Evolutionary conservation across 768 basidiomycete genomes (phyloP), one percentile per base, ranked within the genome.

Genomic region (Collybia sordida): DNA sequence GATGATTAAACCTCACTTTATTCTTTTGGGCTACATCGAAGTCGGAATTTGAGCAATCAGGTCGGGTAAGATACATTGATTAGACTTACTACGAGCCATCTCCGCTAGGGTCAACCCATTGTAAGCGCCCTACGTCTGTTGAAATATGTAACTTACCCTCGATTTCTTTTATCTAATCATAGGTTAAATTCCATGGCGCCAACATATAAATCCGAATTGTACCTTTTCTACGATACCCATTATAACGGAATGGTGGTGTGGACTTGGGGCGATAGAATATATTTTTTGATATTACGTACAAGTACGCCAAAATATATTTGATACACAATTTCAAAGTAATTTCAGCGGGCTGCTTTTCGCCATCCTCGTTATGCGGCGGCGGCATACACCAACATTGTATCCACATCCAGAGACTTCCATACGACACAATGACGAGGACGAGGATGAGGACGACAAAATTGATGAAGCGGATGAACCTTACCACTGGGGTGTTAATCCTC

Each of bases 181-280:
- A 23, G 23, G 28, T 54, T 11, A 58, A 48, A 47, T 49, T 25
- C 31, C 9, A 6, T 12, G 3, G 21, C 14, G 40, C 22, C 23
- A 40, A 34, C n/a, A 36, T 24, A 36, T 35, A 39, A 18, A 21
- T 15, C 6, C 18, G 6, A 38, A 15, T 22, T 31, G 17, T n/a
- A 66, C 92, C 85, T 98, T 98, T 72, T 98, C 95, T 60, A 93
- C 78, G 62, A 97, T 83, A 61, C 94, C 95, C 95, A 98, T 97
- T 62, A 56, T 82, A 11, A 51, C 22, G 21, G 48, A 24, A 22
- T 25, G n/a, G n/a, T 6, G 37, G 38, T 6, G 11, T 14, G 24
- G 21, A 8, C 27, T 35, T 19, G 18, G 22, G 15, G 12, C 47
- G 49, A 49, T 56, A 49, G 49, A 51, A 53, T 54, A 51, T 52